Conservation (phyloP, 345 rosid species). For the Xanthoceras sorbifolium region DNA sequence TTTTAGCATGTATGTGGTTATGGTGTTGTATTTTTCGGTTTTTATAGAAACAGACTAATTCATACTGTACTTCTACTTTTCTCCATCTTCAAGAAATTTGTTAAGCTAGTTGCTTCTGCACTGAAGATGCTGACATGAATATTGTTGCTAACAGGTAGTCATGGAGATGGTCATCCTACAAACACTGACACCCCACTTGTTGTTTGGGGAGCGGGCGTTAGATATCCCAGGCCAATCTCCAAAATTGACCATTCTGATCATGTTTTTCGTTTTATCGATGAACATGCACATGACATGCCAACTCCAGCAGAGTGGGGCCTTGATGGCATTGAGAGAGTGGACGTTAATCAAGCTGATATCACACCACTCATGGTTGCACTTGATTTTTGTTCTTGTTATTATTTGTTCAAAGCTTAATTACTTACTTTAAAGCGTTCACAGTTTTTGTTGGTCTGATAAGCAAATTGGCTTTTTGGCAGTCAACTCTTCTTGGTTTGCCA, state of each 20-base stretch:
- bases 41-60: neutral
- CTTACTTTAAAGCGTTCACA: slow-evolving; percentile 12
- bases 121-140: slow-evolving; percentile 27
- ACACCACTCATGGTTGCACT: slow-evolving; percentile 82
- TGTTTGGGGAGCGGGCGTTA: slow-evolving; percentile 95
- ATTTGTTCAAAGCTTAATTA: slow-evolving; percentile 2
- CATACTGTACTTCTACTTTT: neutral
- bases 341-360: slow-evolving; percentile 98
- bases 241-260: slow-evolving; percentile 50
- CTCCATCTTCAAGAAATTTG: neutral
- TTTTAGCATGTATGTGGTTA: neutral
- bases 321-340: slow-evolving; percentile 77
- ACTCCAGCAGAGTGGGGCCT: slow-evolving; percentile 89
- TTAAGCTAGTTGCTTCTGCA: neutral
- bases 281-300: slow-evolving; percentile 81
- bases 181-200: slow-evolving; percentile 96
- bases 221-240: slow-evolving; percentile 59
- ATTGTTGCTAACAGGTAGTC: slow-evolving; percentile 63
- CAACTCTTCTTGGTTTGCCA: slow-evolving; percentile 88
- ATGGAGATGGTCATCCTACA: slow-evolving; percentile 95
- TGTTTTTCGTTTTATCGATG: slow-evolving; percentile 69
- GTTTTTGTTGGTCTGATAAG: slow-evolving; percentile 19
- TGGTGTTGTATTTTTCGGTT: neutral
- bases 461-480: slow-evolving; percentile 50
- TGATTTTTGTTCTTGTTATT: slow-evolving; percentile 13